phyloP scores from a whole-genome alignment of 345 rosid species.

The Pistacia atlantica region DNA sequence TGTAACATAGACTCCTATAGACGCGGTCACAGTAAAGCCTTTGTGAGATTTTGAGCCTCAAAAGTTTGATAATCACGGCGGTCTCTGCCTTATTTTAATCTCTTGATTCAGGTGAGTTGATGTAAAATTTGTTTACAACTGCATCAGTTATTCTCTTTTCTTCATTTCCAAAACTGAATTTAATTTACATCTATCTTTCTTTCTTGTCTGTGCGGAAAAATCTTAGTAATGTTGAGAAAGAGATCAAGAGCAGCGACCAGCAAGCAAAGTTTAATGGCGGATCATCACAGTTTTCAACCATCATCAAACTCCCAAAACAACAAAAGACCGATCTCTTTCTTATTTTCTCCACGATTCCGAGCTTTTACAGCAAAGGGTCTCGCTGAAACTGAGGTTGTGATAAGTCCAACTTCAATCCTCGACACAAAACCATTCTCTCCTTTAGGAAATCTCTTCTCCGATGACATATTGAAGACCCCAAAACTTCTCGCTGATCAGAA shows the following conservation, averaged over 20 bases:
- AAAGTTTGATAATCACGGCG: not conserved
- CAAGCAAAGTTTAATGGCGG: slow-evolving; percentile 66
- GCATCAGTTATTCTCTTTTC: not conserved
- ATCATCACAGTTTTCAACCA: slow-evolving; percentile 50
- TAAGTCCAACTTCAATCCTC: slow-evolving; percentile 67
- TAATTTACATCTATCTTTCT: slow-evolving; percentile 5
- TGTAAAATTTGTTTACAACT: not conserved
- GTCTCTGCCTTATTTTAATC: not conserved
- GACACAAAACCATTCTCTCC: slow-evolving; percentile 49
- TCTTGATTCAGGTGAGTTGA: slow-evolving; percentile 28
- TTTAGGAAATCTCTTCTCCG: slow-evolving; percentile 36
- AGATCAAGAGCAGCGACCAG: slow-evolving; percentile 51
- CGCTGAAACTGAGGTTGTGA: slow-evolving; percentile 45
- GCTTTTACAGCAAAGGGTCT: slow-evolving; percentile 46
- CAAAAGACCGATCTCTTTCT: slow-evolving; percentile 39
- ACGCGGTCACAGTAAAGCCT: not conserved
- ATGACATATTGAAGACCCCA: slow-evolving; percentile 37
- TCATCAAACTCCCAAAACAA: slow-evolving; percentile 27
- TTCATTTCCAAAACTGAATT: not conserved
- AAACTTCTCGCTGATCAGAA: slow-evolving; percentile 22
- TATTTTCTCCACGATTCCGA: slow-evolving; percentile 56
- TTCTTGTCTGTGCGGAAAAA: slow-evolving; percentile 1
- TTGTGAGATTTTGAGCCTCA: not conserved
- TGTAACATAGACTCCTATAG: not conserved
- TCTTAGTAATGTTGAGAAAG: slow-evolving; percentile 47